Percentiles rank a stretch among this genome's conserved stretches.
Evolutionary conservation across 176 grass and related monocot species (phyloP).

Genomic region (Melocanna baccifera): DNA sequence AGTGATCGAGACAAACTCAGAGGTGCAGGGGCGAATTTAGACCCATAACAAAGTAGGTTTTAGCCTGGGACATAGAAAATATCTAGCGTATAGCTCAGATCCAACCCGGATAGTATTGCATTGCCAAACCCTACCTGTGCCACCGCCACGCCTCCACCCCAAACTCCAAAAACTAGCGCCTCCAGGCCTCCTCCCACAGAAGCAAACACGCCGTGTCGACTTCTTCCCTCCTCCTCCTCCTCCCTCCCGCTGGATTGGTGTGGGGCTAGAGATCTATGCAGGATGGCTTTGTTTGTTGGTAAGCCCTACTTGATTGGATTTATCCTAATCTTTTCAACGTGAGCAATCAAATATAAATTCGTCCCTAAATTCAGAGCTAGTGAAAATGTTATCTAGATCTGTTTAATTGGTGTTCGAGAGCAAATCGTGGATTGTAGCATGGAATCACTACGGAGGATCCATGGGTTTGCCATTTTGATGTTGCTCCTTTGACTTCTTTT

Average conservation of each 20-base stretch:
- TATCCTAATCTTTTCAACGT: neutral
- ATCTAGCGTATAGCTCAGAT: too few relatives aligned
- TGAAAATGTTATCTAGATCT: slow-evolving; percentile 14
- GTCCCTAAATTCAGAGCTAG: neutral
- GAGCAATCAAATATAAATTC: neutral
- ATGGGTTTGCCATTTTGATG: neutral
- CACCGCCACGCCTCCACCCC: neutral
- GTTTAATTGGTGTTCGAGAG: neutral
- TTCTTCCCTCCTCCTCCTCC: neutral
- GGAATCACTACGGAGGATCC: neutral
- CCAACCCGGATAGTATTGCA: too few relatives aligned
- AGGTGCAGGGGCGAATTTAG: too few relatives aligned
- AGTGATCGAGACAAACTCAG: too few relatives aligned
- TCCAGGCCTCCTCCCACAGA: neutral
- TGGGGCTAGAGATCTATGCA: slow-evolving; percentile 12
- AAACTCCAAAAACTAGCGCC: slow-evolving; percentile 28
- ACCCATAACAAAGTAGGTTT: too few relatives aligned
- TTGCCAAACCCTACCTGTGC: neutral
- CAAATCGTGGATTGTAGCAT: neutral
- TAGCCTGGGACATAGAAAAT: too few relatives aligned
- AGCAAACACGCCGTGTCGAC: slow-evolving; percentile 5
- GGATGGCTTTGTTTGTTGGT: neutral
- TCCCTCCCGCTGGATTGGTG: neutral
- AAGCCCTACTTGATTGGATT: slow-evolving; percentile 6
- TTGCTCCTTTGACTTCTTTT: slow-evolving; percentile 16